Evolutionary conservation across 2,329 filamentous ascomycete species (phyloP), one percentile per base, ranked within the genome.

Genomic region (Lachnellula suecica): DNA sequence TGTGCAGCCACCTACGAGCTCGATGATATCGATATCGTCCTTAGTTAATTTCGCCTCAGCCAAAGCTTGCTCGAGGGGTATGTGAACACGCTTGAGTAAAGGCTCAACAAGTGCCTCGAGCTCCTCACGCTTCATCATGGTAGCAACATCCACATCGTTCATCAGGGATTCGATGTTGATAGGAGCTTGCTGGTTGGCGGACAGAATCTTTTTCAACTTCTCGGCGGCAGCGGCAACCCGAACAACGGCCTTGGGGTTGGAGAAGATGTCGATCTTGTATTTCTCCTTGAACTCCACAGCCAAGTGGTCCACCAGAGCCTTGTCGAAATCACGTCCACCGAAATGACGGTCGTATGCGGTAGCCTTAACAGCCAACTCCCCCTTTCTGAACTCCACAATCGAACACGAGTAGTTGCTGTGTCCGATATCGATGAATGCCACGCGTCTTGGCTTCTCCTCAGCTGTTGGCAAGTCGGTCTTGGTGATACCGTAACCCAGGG

Each of bases 171-270:
- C 94, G 67, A 99, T 95, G 80, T 92, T 97, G 72, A 99, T 75
- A 45, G 93, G 91, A 17, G 93, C 91, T 68, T 88, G 83, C 63
- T 92, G 88, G 77, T 97, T 97, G 70, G 94, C 94, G 31, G 93
- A 97, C 51, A 99, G 79, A 51, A 97, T 87, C 85, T 97, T 97
- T 87, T 99, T 99, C 70, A 96, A 78, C 82, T 96, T 97, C 82
- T 99, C 94, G 50, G 92, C 91, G 52, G 89, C 91, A 57, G 91
- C 85, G 38, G 89, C 82, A 64, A 95, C 89, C 71, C 94, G 91
- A 62, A 92, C 85, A 72, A 87, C 83, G 53, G 93, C 94, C 78
- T 96, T 96, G 61, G 86, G 83, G 77, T 97, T 94, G 62, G 84
- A 85, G 73, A 85, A 84, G 76, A 99, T 93, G 71, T 97, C 92